Evolutionary conservation across 176 grass and related monocot genomes (phyloP).

Genomic region (Carex scoparia): DNA sequence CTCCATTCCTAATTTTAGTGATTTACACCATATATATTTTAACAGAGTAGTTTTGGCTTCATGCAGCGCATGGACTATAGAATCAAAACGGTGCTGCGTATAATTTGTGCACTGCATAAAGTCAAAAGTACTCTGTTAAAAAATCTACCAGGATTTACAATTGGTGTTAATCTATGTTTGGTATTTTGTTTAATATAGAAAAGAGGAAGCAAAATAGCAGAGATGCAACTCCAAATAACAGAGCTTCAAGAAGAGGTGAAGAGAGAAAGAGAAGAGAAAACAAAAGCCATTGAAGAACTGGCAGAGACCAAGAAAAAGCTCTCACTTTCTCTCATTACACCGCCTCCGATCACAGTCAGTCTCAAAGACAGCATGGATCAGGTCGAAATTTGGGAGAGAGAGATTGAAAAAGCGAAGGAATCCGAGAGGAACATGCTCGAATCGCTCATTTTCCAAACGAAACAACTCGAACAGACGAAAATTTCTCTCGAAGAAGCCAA

Average conservation of each 20-base stretch:
- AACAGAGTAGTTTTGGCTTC: no score
- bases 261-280: conserved; percentile 57
- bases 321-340: neutral
- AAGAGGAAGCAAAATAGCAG: conserved; percentile 15
- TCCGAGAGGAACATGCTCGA: conserved; percentile 95
- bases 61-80: no score
- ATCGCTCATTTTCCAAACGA: conserved; percentile 70
- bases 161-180: neutral
- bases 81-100: no score
- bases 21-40: neutral
- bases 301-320: conserved; percentile 22
- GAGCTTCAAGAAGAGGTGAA: conserved; percentile 34
- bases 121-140: no score
- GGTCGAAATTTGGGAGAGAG: conserved; percentile 37
- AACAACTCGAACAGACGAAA: conserved; percentile 91
- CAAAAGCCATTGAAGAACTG: conserved; percentile 37
- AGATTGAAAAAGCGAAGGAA: conserved; percentile 63
- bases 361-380: conserved; percentile 18
- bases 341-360: neutral
- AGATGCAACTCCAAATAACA: conserved; percentile 7
- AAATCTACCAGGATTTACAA: neutral
- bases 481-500: conserved; percentile 85
- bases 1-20: neutral
- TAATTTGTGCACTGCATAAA: no score
- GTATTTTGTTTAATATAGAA: neutral